A percentile compares a stretch with the other conserved stretches of the same genome.
These are phyloP conservation scores for Dalbergia oliveri DNA, from an alignment of 306 rosid genomes.

Conservation along the genomic window DNA sequence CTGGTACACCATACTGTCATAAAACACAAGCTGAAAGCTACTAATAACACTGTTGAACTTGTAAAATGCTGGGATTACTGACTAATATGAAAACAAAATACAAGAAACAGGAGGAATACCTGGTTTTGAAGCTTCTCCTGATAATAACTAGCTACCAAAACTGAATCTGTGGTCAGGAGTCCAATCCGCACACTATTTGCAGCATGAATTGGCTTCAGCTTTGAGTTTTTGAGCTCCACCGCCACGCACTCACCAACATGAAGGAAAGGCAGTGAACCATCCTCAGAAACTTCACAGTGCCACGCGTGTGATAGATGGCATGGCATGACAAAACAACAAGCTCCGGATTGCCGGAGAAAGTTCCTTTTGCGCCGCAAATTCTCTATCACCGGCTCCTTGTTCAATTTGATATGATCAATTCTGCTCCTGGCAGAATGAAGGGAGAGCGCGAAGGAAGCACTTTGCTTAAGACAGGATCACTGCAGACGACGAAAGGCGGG, in stretches of 20 bases:
- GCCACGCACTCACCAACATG: conserved; percentile 79
- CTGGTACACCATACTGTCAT: not conserved
- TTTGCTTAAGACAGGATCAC: conserved; percentile 64
- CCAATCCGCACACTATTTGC: conserved; percentile 61
- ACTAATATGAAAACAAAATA: not conserved
- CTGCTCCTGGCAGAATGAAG: conserved; percentile 43
- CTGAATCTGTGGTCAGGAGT: conserved; percentile 57
- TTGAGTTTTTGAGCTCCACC: conserved; percentile 64
- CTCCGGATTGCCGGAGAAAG: conserved; percentile 70
- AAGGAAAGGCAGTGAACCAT: conserved; percentile 63
- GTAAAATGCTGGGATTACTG: not conserved
- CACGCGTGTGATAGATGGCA: conserved; percentile 75
- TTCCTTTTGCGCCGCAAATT: conserved; percentile 57
- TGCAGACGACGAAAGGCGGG: conserved; percentile 83
- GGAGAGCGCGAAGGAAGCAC: conserved; percentile 52
- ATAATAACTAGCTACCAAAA: conserved; percentile 55
- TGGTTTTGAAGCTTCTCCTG: conserved; percentile 65
- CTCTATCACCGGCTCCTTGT: conserved; percentile 50
- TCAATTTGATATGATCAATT: conserved; percentile 45
- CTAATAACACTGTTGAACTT: conserved; percentile 13
- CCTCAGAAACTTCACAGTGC: conserved; percentile 64
- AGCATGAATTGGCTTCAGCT: conserved; percentile 68
- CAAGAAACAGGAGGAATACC: conserved; percentile 47
- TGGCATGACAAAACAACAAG: conserved; percentile 69
- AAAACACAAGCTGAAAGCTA: not conserved